Evolutionary conservation across 2,329 filamentous ascomycete genomes (phyloP), one percentile per base, ranked within the genome.

Genomic region (Chaetomium olivaceum): DNA sequence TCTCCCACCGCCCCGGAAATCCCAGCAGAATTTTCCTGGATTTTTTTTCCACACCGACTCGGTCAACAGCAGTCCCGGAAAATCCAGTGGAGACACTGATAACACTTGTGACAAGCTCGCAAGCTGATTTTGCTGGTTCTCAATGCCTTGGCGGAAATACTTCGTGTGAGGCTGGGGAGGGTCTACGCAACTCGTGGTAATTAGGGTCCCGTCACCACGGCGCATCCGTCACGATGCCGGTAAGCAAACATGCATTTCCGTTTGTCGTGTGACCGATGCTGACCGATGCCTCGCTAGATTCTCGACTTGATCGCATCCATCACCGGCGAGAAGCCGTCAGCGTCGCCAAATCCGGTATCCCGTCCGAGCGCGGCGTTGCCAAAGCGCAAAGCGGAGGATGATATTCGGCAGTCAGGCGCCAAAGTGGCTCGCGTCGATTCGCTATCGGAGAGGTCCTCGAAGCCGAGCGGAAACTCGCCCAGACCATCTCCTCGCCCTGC

Each of bases 261-360:
- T 5, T 43, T 6, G 9, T 52, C 25, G 50, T 46, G 9, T 31
- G 39, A 12, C 43, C 4, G 55, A 61, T 31, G 52, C 54, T 66
- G 54, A 59, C 70, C 66, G 66, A 70, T 71, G 71, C 62, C 65
- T 64, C 55, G 23, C 25, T 64, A 85, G 82, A 86, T 87, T 71
- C 77, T 81, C 67, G 84, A 87, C 69, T 78, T 87, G n/a, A 80
- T 87, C 39, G 87, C 85, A 70, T 83, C 86, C 74, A 89, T 89
- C 70, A 85, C 80, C 69, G 87, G 86, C 73, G 81, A 82, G 68
- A 80, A 82, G 73, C 76, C 80, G 71, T 52, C 74, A 62, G 68
- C 78, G 31, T 74, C 78, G 11, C 71, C 81, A 16, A 71, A 78
- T 19, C 70, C 70, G 12, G 48, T 73, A 3, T 72, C 72, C 61